phyloP scores from a whole-genome alignment of 2,329 filamentous ascomycete species.

The Beauveria varroae region DNA sequence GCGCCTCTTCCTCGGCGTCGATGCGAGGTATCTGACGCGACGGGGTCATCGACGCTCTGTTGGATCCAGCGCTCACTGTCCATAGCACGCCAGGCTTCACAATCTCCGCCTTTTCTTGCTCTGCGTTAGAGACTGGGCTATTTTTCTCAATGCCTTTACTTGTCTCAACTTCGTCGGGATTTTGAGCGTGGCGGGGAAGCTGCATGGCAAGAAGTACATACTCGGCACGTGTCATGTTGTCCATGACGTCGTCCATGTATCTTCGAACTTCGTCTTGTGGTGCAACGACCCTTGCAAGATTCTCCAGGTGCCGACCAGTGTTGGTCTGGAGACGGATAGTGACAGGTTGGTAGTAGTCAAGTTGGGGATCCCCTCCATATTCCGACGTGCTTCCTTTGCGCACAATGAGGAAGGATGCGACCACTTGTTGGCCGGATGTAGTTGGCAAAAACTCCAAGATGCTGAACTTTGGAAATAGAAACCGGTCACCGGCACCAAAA shows the following conservation, averaged over 20 bases:
- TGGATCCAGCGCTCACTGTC: constrained; percentile 17
- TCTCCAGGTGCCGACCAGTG: constrained; percentile 50
- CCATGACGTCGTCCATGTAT: constrained; percentile 66
- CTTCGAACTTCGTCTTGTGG: constrained; percentile 54
- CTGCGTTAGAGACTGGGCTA: constrained; percentile 23
- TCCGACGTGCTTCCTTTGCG: constrained; percentile 63
- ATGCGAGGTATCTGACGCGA: constrained; percentile 19
- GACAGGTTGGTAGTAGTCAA: constrained; percentile 72
- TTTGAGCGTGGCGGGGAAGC: constrained; percentile 39
- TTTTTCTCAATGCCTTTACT: constrained; percentile 25
- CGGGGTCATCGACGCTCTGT: constrained; percentile 12
- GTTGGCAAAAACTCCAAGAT: constrained; percentile 59
- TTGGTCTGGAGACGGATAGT: constrained; percentile 52
- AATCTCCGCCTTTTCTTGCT: constrained; percentile 17
- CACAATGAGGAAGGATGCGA: constrained; percentile 71
- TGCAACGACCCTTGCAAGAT: constrained; percentile 53
- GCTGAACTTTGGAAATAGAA: constrained; percentile 70
- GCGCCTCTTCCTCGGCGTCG: constrained; percentile 28
- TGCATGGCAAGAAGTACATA: constrained; percentile 62
- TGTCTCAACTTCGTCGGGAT: constrained; percentile 21
- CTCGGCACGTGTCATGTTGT: constrained; percentile 59
- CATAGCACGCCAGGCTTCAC: constrained; percentile 27
- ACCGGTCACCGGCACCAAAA: constrained; percentile 67
- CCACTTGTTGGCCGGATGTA: constrained; percentile 48
- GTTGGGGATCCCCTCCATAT: constrained; percentile 51